phyloP scores from a whole-genome alignment of 768 basidiomycete genomes.

The Pleurotus cornucopiae region DNA sequence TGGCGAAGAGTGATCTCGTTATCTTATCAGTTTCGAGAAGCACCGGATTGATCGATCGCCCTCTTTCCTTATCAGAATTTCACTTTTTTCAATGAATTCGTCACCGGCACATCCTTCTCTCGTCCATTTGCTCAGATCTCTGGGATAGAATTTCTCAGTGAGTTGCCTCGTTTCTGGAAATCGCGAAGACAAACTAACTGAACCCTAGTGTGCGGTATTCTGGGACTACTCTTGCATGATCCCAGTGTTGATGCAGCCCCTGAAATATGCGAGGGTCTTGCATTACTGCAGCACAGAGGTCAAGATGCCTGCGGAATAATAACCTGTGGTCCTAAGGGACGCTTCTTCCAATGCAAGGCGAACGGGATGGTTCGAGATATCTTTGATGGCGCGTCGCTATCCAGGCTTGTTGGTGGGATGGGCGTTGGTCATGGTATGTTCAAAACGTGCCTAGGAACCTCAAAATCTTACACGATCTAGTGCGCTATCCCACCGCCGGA shows the following conservation, averaged over 20 bases:
- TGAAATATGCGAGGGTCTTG: slow-evolving; percentile 94
- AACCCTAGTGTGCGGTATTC: slow-evolving; percentile 82
- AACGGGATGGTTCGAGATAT: slow-evolving; percentile 99
- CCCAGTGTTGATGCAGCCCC: slow-evolving; percentile 67
- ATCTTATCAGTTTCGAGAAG: neutral
- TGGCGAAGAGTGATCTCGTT: slow-evolving; percentile 22
- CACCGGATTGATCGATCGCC: neutral
- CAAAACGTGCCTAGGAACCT: no score
- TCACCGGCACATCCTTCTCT: neutral
- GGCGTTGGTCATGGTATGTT: slow-evolving; percentile 91
- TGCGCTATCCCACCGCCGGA: slow-evolving; percentile 97
- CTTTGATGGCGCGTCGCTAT: slow-evolving; percentile 77
- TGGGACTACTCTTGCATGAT: slow-evolving; percentile 84
- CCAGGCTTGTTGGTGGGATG: slow-evolving; percentile 87
- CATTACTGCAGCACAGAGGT: slow-evolving; percentile 92
- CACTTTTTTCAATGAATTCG: slow-evolving; percentile 1
- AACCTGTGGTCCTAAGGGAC: slow-evolving; percentile 91
- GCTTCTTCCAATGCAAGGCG: slow-evolving; percentile 97
- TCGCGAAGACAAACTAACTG: neutral
- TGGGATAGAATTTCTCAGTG: slow-evolving; percentile 4
- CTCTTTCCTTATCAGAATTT: neutral
- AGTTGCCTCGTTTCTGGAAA: neutral
- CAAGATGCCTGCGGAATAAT: slow-evolving; percentile 98
- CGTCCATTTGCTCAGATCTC: neutral
- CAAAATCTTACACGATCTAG: slow-evolving; percentile 33